Base-by-base conservation (phyloP, 768 basidiomycete genomes). In the Lepiota venenata region DNA sequence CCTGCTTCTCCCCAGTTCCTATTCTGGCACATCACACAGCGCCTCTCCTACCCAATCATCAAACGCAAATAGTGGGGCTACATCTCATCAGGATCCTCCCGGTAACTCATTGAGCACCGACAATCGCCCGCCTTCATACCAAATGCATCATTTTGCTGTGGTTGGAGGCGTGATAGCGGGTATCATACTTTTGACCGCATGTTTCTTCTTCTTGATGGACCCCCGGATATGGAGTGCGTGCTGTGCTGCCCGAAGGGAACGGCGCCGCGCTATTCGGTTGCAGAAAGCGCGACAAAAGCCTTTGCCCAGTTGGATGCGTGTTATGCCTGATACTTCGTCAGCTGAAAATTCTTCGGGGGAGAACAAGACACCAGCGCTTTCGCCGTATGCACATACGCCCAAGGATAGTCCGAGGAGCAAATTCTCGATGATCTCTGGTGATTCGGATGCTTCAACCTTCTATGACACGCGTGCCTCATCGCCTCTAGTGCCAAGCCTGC, bases 351-450 rank as follows among this genome's bases (percentile, higher is more conserved):
- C 32, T 15, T n/a, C 37, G n/a, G 16, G 8, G 27, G 45, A 47
- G 29, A 54, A 47, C 16, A 32, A 16, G 21, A 14, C 16, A 25
- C 37, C 45, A 18, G 15, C 20, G 20, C 37, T 21, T 46, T 54
- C 52, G 7, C 52, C 44, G 4, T 47, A 47, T 44, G 29, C 41
- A 14, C 21, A 35, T 32, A 11, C 16, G 20, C 22, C 15, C 21
- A 32, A 36, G 8, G 32, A 52, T 12, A 37, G 20, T 8, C 50
- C 32, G 2, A 47, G 40, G 45, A 54, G 45, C 42, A 60, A 60
- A 22, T 58, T 56, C 36, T 60, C 60, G 9, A 29, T 56, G 58
- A 60, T 11, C 11, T 54, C 38, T 29, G 48, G 27, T 32, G 50
- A 47, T 4, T 50, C 55, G 2, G 39, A 43, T 39, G 36, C 39